Conservation (phyloP, 768 basidiomycete genomes). For the Hemileccinum rubropunctum region DNA sequence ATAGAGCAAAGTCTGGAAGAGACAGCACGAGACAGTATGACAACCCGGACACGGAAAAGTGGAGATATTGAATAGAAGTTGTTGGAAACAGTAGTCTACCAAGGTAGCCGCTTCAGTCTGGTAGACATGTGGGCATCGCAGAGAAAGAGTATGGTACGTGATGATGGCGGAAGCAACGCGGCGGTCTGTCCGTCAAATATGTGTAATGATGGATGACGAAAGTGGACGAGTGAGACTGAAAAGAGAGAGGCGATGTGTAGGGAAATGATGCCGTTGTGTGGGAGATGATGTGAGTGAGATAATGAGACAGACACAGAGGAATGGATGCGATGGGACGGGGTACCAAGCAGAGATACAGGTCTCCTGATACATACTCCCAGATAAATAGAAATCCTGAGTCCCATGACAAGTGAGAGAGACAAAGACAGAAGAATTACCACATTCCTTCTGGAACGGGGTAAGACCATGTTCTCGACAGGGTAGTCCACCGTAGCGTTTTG, state of each 20-base stretch:
- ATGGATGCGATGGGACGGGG: conserved; percentile 25
- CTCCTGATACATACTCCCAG: conserved; percentile 31
- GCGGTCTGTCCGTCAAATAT: conserved; percentile 23
- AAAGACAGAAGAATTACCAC: conserved; percentile 13
- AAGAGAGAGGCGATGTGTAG: conserved; percentile 16
- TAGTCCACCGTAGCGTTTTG: conserved; percentile 14
- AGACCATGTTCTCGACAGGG: conserved; percentile 19
- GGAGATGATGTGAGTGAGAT: conserved; percentile 26
- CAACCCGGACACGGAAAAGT: conserved; percentile 16
- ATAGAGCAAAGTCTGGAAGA: conserved; percentile 22
- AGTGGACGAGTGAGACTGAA: conserved; percentile 11
- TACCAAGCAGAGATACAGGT: conserved; percentile 21
- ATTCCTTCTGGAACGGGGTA: conserved; percentile 20
- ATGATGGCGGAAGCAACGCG: conserved; percentile 12
- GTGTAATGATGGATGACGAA: conserved; percentile 13
- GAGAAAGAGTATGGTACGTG: conserved; percentile 9
- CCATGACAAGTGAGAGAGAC: conserved; percentile 24
- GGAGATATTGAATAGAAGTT: conserved; percentile 16
- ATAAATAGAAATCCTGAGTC: conserved; percentile 36
- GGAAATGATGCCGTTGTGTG: conserved; percentile 30
- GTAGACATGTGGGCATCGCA: conserved; percentile 12
- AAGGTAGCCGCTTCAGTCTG: conserved; percentile 9
- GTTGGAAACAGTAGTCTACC: conserved; percentile 11
- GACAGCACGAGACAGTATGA: conserved; percentile 13
- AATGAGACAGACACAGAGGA: conserved; percentile 16